phyloP scores from a whole-genome alignment of 257 asterid species.

The Buddleja alternifolia region DNA sequence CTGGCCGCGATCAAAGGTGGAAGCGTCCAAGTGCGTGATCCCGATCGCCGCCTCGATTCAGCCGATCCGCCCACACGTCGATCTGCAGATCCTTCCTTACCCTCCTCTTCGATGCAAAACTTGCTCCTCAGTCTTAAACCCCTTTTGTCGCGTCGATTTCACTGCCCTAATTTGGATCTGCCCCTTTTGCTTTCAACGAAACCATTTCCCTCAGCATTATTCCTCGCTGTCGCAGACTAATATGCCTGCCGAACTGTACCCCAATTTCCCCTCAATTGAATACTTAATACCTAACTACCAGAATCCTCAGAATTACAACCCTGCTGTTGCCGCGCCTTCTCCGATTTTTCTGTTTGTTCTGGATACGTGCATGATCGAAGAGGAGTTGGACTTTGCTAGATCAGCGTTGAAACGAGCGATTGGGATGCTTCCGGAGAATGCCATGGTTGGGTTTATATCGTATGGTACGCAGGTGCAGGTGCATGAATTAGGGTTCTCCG shows the following conservation, averaged over 20 bases:
- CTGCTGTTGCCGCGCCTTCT: conserved; percentile 33
- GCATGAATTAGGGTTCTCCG: conserved; percentile 90
- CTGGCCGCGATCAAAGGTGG: conserved; percentile 96
- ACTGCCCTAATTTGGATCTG: conserved; percentile 96
- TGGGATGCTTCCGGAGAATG: conserved; percentile 85
- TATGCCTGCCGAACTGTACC: conserved; percentile 84
- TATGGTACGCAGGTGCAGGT: conserved; percentile 98
- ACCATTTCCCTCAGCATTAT: conserved; percentile 80
- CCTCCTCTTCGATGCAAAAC: conserved; percentile 87
- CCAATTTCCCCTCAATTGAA: conserved; percentile 80
- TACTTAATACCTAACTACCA: conserved; percentile 51
- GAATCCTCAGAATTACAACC: conserved; percentile 58
- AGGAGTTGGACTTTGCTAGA: conserved; percentile 84
- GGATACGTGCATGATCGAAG: conserved; percentile 94
- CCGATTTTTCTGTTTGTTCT: conserved; percentile 80
- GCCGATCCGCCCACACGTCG: conserved; percentile 88
- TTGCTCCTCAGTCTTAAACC: conserved; percentile 80
- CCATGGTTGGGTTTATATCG: conserved; percentile 94
- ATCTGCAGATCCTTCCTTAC: conserved; percentile 69
- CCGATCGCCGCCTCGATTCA: conserved; percentile 94
- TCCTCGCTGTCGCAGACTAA: conserved; percentile 67
- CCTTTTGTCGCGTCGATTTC: conserved; percentile 83
- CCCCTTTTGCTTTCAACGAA: conserved; percentile 87
- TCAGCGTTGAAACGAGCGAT: conserved; percentile 84
- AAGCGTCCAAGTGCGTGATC: conserved; percentile 93